Conservation (phyloP, 1,139 yeast species). For the Debaryomyces fabryi region DNA sequence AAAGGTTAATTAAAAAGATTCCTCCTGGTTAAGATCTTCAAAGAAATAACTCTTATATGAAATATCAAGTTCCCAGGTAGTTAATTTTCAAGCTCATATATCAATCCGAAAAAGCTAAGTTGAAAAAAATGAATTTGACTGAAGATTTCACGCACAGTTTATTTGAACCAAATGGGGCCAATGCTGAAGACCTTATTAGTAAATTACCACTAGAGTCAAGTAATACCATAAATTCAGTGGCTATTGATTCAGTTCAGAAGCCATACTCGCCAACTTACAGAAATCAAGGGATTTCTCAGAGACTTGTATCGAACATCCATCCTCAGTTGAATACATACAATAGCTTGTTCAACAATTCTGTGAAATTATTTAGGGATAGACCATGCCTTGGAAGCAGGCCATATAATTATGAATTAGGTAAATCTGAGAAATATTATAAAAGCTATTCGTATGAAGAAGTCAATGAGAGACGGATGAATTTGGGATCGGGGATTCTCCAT, state of each 20-base stretch:
- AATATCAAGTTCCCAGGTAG: neutral
- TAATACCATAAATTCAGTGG: neutral
- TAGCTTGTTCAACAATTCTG: conserved; percentile 48
- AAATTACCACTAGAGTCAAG: neutral
- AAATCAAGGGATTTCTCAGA: conserved; percentile 40
- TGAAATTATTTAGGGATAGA: conserved; percentile 24
- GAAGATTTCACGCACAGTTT: conserved; percentile 1
- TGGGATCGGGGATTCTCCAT: conserved; percentile 69
- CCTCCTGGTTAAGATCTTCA: neutral
- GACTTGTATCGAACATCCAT: conserved; percentile 47
- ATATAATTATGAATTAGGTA: conserved; percentile 36
- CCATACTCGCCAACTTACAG: conserved; percentile 35
- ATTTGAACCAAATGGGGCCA: neutral
- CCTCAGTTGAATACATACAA: conserved; percentile 51
- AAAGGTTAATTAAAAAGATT: neutral
- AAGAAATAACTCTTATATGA: neutral
- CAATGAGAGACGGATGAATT: conserved; percentile 43
- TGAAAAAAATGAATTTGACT: neutral
- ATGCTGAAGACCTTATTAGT: neutral
- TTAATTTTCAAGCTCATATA: neutral
- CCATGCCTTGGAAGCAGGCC: conserved; percentile 34
- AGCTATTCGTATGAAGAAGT: conserved; percentile 51
- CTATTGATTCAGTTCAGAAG: conserved; percentile 1
- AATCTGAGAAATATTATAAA: conserved; percentile 44
- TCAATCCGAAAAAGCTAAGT: neutral